phyloP scores from a whole-genome alignment of 192 early-diverging fungal species.

The Diversispora eburnea region DNA sequence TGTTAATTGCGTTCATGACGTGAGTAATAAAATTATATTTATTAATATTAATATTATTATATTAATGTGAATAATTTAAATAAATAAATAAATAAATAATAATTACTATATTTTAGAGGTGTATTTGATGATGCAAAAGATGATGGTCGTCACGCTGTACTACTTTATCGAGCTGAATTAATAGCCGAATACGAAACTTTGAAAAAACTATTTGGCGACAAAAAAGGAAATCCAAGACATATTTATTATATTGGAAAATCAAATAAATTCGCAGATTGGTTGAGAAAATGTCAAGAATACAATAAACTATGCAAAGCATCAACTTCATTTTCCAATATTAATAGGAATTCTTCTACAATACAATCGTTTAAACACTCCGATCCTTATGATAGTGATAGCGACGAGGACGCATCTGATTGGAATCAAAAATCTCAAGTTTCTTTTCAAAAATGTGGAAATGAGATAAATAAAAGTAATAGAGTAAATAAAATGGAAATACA shows the following conservation, averaged over 20 bases:
- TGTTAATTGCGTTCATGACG: conserved; percentile 25
- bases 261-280: background rate
- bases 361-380: background rate
- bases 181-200: conserved; percentile 13
- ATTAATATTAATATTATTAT: background rate
- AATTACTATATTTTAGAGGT: background rate
- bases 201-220: conserved; percentile 6
- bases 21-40: background rate
- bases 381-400: background rate
- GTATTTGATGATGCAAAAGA: conserved; percentile 12
- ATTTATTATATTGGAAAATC: conserved; percentile 6
- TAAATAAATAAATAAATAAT: too few species aligned
- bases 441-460: background rate
- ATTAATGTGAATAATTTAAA: too few species aligned
- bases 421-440: background rate
- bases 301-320: background rate
- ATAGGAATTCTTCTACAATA: background rate
- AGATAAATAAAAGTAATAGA: background rate
- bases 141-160: background rate
- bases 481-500: background rate
- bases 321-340: background rate
- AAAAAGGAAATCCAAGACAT: background rate
- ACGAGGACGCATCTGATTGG: background rate
- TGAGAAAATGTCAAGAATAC: conserved; percentile 13
- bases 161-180: conserved; percentile 7